A percentile compares a stretch with the other conserved stretches of the same genome.
These are phyloP conservation scores for Acrocalymma vagum DNA, from an alignment of 2,329 filamentous ascomycete genomes.

Conservation along the genomic window DNA sequence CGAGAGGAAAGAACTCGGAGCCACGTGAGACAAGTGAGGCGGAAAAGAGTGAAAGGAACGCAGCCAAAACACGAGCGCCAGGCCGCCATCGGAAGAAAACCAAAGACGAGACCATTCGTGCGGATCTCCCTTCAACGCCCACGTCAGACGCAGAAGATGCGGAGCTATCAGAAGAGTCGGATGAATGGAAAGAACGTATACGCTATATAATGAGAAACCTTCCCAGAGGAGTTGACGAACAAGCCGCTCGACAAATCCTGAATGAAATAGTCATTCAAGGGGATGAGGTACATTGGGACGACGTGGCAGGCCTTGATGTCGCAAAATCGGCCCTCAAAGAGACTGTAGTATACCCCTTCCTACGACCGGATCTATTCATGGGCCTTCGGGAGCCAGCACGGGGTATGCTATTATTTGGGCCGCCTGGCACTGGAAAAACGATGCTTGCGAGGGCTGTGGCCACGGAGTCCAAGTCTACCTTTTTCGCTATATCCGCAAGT, in stretches of 20 bases:
- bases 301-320: conserved; percentile 88
- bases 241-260: conserved; percentile 87
- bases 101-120: conserved; percentile 38
- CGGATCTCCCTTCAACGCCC: conserved; percentile 40
- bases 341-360: conserved; percentile 94
- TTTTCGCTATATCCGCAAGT: conserved; percentile 96
- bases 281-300: conserved; percentile 93
- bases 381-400: conserved; percentile 91
- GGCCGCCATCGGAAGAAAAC: conserved; percentile 39
- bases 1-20: conserved; percentile 26
- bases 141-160: conserved; percentile 37
- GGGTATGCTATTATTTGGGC: conserved; percentile 95
- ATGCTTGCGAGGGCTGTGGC: conserved; percentile 96
- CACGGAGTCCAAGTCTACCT: conserved; percentile 92
- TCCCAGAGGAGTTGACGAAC: conserved; percentile 81
- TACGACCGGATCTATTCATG: conserved; percentile 95
- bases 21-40: conserved; percentile 26
- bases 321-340: conserved; percentile 94
- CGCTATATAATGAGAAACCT: conserved; percentile 73
- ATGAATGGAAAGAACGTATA: conserved; percentile 45
- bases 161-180: conserved; percentile 33
- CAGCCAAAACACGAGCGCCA: conserved; percentile 25
- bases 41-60: conserved; percentile 27
- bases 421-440: conserved; percentile 97
- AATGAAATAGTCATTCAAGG: conserved; percentile 96